Percentiles rank a stretch among this genome's conserved stretches.
Conservation (phyloP, 257 asterid species). For the Przewalskia tangutica region DNA sequence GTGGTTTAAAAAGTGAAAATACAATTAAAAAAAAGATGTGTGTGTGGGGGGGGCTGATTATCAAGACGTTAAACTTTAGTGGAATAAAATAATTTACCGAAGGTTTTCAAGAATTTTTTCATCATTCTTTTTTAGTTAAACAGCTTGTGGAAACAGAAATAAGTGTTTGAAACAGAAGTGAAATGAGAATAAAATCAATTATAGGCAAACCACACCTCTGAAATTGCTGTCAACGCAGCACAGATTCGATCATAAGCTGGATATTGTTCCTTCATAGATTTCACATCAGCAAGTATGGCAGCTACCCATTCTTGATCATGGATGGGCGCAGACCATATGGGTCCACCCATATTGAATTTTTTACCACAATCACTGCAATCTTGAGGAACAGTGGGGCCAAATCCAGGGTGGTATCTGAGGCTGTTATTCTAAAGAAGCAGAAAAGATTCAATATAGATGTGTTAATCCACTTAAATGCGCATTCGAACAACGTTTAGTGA, state of each 20-base stretch:
- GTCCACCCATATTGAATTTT: constrained; percentile 93
- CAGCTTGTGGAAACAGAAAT: background rate
- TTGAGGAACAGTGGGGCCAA: constrained; percentile 77
- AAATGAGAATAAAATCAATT: background rate
- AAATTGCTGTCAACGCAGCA: constrained; percentile 75
- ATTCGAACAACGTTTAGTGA: background rate
- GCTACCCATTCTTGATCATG: constrained; percentile 90
- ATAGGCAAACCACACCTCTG: constrained; percentile 51
- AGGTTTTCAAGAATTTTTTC: background rate
- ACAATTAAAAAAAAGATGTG: too few relatives aligned
- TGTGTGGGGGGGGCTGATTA: background rate
- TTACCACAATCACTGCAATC: constrained; percentile 89
- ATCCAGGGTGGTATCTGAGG: constrained; percentile 80
- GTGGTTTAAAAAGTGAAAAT: background rate
- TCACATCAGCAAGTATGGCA: constrained; percentile 60
- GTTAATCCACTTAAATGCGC: background rate
- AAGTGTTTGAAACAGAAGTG: background rate
- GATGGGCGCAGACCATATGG: constrained; percentile 95
- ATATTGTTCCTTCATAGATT: constrained; percentile 47
- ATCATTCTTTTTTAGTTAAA: background rate
- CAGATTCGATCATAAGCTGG: constrained; percentile 75
- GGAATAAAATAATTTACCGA: background rate
- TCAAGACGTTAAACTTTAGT: background rate
- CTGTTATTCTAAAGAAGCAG: constrained; percentile 43
- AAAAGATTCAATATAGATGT: background rate